Conservation (phyloP, 768 basidiomycete genomes). For the Pseudohyphozyma bogoriensis region DNA sequence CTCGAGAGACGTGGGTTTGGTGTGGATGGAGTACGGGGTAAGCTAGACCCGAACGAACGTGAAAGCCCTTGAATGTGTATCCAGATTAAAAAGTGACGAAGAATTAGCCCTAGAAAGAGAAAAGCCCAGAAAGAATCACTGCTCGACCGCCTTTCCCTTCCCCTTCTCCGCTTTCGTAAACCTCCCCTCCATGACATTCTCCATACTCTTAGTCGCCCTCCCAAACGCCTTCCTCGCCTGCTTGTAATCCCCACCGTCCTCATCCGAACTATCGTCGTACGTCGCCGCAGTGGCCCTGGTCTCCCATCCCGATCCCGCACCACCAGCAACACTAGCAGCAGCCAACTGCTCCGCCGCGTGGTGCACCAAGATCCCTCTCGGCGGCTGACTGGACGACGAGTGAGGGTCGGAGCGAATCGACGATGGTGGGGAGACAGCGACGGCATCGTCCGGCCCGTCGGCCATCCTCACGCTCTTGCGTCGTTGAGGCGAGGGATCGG, state of each 20-base stretch:
- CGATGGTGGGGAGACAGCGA: slow-evolving; percentile 8
- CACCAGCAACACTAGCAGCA: neutral
- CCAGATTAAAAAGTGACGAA: no score
- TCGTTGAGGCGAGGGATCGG: neutral
- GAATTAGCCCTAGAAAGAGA: no score
- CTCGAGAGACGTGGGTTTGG: no score
- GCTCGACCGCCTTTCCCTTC: slow-evolving; percentile 8
- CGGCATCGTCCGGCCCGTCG: neutral
- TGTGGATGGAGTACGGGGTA: no score
- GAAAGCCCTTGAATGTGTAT: no score
- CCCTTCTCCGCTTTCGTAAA: slow-evolving; percentile 10
- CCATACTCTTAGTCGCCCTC: slow-evolving; percentile 8
- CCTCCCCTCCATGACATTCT: slow-evolving; percentile 3
- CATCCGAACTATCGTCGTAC: slow-evolving; percentile 6
- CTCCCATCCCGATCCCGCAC: slow-evolving; percentile 9
- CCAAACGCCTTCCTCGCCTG: slow-evolving; percentile 16
- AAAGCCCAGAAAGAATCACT: no score
- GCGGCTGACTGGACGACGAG: neutral
- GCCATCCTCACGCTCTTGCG: slow-evolving; percentile 27
- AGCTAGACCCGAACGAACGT: no score
- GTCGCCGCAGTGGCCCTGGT: slow-evolving; percentile 5
- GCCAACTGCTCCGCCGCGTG: neutral
- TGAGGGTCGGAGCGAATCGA: slow-evolving; percentile 11
- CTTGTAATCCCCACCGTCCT: slow-evolving; percentile 6
- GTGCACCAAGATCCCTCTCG: slow-evolving; percentile 24